phyloP scores from a whole-genome alignment of 345 rosid species.

The Citrus inodora region DNA sequence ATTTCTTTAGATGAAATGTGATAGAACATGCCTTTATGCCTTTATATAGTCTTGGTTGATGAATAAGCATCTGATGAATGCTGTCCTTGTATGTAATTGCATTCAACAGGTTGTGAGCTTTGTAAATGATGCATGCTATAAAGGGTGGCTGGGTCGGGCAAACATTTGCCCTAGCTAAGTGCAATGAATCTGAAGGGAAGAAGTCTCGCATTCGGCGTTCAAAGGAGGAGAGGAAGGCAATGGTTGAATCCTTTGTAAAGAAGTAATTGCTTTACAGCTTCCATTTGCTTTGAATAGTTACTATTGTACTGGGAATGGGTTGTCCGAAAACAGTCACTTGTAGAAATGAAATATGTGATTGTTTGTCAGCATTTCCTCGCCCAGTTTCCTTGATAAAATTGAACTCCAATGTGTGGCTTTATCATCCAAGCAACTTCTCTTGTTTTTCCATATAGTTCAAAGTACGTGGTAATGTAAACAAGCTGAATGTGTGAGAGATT shows the following conservation, averaged over 20 bases:
- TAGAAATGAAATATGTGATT: not conserved
- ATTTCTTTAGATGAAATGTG: not conserved
- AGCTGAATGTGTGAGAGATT: not conserved
- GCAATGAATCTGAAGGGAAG: constrained; percentile 64
- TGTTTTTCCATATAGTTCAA: not conserved
- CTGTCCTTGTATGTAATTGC: not conserved
- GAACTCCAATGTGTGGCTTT: not conserved
- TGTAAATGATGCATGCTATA: constrained; percentile 56
- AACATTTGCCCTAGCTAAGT: constrained; percentile 75
- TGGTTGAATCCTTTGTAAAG: constrained; percentile 80
- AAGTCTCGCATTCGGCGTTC: constrained; percentile 85
- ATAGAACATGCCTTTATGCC: not conserved
- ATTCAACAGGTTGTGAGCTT: constrained; percentile 13
- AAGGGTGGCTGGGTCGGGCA: constrained; percentile 70
- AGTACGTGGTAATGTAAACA: too few relatives aligned
- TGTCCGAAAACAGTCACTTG: not conserved
- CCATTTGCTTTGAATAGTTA: constrained; percentile 12
- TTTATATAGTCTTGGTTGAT: not conserved
- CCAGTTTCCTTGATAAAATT: not conserved
- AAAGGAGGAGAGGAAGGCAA: constrained; percentile 84
- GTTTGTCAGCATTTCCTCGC: not conserved
- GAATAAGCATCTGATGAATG: not conserved
- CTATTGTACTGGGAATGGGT: constrained; percentile 8
- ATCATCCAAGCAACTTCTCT: not conserved
- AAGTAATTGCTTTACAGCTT: constrained; percentile 41